Base-by-base conservation (phyloP, 352 stramenopile genomes). In the Phytophthora cryptogea region DNA sequence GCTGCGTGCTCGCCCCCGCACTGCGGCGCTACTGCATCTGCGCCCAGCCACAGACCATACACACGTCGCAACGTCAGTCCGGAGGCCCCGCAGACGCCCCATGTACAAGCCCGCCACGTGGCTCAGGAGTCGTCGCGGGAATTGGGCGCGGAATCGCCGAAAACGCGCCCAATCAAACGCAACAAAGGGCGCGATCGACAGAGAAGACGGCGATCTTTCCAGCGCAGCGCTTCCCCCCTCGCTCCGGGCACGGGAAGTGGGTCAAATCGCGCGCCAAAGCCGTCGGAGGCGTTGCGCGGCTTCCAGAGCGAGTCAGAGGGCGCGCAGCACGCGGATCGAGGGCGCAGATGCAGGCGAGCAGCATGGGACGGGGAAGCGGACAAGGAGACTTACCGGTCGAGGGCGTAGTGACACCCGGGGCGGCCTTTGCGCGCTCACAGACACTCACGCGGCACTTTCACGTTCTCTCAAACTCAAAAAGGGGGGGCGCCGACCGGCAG, bases 381-480 rank as follows among this genome's bases (percentile, higher is more conserved):
- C 37, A 17, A 35, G n/a, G 6, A 56, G 11, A 61, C 72, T 48
- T 78, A 80, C 72, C 72, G 51, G 56, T 58, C 20, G 53, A 66
- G 58, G 68, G 68, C 55, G 56, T 52, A 63, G 27, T 65, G 59
- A 64, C 65, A 47, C 47, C 44, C 46, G 14, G 42, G 48, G 58
- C 53, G 58, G 65, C 51, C 42, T 66, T 66, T 67, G 60, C 49
- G 68, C 50, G 65, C 62, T 47, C 61, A 68, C 60, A 62, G 52
- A 60, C 57, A 65, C 37, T 56, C 42, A 59, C 65, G 66, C 66
- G 63, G 62, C 67, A 68, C 66, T 76, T 80, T 80, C 49, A 60
- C 64, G 68, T 80, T 80, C 72, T 78, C 65, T 67, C 37, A 7
- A n/a, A n/a, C n/a, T n/a, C n/a, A n/a, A n/a, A 51, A 47, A 41